Percentiles rank a stretch among this genome's conserved stretches.
These are phyloP conservation scores for Graphilbum fragrans DNA, from an alignment of 2,329 filamentous ascomycete species.

Conservation along the genomic window DNA sequence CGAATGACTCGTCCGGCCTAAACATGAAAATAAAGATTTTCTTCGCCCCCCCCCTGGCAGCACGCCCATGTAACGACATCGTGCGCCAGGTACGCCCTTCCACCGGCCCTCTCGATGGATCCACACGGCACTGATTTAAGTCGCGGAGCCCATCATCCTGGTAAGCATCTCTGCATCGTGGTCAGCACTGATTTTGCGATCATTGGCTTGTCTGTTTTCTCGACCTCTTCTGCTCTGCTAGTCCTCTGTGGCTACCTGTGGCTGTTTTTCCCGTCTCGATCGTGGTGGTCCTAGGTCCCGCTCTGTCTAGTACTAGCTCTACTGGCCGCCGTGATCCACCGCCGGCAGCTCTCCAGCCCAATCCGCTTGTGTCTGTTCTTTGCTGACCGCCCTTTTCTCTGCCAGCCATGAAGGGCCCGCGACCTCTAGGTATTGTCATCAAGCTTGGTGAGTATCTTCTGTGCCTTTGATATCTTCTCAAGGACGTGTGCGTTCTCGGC, in stretches of 20 bases:
- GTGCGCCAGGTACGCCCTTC: not conserved
- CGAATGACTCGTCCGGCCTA: too few relatives aligned
- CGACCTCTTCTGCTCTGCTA: not conserved
- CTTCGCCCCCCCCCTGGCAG: too few relatives aligned
- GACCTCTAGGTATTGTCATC: slow-evolving; percentile 67
- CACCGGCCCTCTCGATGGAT: slow-evolving; percentile 1
- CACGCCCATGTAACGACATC: slow-evolving; percentile 3
- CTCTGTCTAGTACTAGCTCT: too few relatives aligned
- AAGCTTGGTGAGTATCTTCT: slow-evolving; percentile 57
- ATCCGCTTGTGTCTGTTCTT: not conserved
- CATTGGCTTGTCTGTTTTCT: not conserved
- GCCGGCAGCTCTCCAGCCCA: not conserved
- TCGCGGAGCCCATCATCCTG: not conserved
- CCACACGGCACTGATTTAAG: not conserved
- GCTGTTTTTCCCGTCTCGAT: too few relatives aligned
- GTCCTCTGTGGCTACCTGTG: too few relatives aligned
- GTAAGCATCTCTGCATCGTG: not conserved
- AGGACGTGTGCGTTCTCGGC: too few relatives aligned
- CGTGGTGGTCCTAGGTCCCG: too few relatives aligned
- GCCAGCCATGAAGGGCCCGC: slow-evolving; percentile 51
- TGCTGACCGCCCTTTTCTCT: slow-evolving; percentile 3
- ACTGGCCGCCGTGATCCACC: not conserved
- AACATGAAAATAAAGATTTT: too few relatives aligned
- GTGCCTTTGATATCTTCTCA: too few relatives aligned
- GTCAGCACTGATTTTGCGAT: not conserved